Percentiles rank a stretch among this genome's conserved stretches.
phyloP scores from a whole-genome alignment of 2,329 filamentous ascomycete genomes.

The Neofusicoccum umdonicola region DNA sequence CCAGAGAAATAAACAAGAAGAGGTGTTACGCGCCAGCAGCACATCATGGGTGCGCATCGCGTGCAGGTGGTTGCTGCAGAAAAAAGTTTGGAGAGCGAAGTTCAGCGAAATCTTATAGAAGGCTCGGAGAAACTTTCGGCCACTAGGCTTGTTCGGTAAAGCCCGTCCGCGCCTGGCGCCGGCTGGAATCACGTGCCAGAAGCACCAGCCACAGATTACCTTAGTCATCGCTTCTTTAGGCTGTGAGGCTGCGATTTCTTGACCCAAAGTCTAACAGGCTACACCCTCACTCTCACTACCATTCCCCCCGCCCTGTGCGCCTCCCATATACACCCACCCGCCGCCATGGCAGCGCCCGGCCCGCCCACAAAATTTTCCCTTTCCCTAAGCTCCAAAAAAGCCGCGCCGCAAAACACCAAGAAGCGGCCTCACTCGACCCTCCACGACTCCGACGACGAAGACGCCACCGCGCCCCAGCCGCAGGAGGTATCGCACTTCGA shows the following conservation, averaged over 20 bases:
- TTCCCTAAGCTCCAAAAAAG: conserved; percentile 14
- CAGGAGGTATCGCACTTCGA: conserved; percentile 58
- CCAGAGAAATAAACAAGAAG: not conserved
- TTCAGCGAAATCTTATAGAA: conserved; percentile 6
- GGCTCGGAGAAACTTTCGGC: conserved; percentile 14
- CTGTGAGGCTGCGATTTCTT: not conserved
- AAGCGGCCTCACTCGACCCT: conserved; percentile 43
- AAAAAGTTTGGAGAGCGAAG: conserved; percentile 1
- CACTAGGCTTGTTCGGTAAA: not conserved
- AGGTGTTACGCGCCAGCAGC: not conserved
- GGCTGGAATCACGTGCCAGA: not conserved
- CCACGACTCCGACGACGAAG: conserved; percentile 60
- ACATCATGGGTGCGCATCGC: not conserved
- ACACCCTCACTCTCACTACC: not conserved
- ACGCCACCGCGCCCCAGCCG: conserved; percentile 36
- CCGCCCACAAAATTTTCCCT: conserved; percentile 13
- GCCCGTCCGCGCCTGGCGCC: not conserved
- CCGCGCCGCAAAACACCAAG: conserved; percentile 27
- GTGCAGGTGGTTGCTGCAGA: conserved; percentile 1
- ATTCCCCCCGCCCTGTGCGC: not conserved
- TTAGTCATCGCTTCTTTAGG: not conserved
- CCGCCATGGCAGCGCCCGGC: conserved; percentile 10
- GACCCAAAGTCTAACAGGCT: not conserved
- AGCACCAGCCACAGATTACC: not conserved
- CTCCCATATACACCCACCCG: not conserved